These are phyloP conservation scores for Naganishia vishniacii DNA, from an alignment of 768 basidiomycete species.

Conservation along the genomic window DNA sequence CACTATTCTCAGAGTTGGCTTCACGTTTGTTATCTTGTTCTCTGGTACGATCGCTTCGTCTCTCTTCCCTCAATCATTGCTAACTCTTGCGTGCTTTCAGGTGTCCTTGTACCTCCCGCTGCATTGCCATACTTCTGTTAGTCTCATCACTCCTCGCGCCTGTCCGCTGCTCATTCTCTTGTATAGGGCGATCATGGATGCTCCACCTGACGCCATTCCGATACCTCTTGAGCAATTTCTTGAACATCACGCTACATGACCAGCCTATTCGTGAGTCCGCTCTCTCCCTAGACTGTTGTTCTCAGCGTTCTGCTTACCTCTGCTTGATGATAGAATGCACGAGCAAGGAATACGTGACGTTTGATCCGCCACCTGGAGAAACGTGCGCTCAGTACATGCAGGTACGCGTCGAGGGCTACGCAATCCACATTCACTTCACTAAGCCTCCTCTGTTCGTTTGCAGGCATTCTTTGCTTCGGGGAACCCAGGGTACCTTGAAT, in stretches of 20 bases:
- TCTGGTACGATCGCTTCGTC: neutral
- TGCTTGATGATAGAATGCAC: neutral
- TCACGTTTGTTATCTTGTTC: constrained; percentile 28
- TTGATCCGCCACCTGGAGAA: constrained; percentile 67
- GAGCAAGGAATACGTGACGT: constrained; percentile 62
- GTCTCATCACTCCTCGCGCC: neutral
- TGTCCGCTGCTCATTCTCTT: neutral
- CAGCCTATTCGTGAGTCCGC: constrained; percentile 3
- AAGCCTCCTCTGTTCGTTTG: neutral
- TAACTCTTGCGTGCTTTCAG: neutral
- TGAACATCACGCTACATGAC: constrained; percentile 3
- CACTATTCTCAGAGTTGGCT: too few species aligned
- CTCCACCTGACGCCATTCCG: constrained; percentile 11
- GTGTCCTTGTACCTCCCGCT: constrained; percentile 11
- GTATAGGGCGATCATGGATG: constrained; percentile 17
- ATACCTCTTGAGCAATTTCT: constrained; percentile 8
- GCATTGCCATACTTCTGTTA: constrained; percentile 13
- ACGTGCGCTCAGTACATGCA: constrained; percentile 66
- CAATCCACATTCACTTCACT: too few species aligned
- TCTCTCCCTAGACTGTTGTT: too few species aligned
- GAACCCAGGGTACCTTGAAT: constrained; percentile 8
- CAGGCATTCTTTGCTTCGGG: constrained; percentile 13
- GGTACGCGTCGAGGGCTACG: constrained; percentile 57
- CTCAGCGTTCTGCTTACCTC: neutral
- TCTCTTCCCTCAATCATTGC: neutral